Conservation (phyloP, 257 asterid species). For the Osmanthus fragrans region DNA sequence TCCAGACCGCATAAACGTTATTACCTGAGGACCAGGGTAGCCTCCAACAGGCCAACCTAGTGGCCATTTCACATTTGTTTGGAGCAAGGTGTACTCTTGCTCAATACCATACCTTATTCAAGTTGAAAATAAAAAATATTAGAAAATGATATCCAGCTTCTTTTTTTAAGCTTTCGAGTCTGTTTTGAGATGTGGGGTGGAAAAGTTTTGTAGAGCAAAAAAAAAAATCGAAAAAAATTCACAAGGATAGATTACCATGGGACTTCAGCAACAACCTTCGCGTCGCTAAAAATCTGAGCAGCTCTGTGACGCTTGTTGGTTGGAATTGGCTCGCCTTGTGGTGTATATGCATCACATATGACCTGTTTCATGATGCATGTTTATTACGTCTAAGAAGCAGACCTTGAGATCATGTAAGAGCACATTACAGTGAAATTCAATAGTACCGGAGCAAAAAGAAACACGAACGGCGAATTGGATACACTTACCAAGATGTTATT, state of each 20-base stretch:
- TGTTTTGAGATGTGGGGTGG: not conserved
- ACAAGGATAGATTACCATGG: constrained; percentile 65
- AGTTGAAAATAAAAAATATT: constrained; percentile 5
- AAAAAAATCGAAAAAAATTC: not conserved
- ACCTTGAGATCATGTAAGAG: not conserved
- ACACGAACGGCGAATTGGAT: constrained; percentile 1
- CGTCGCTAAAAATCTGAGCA: constrained; percentile 81
- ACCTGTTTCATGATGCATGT: constrained; percentile 51
- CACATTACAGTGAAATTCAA: not conserved
- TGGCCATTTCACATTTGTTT: constrained; percentile 82
- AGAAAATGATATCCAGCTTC: not conserved
- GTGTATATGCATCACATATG: constrained; percentile 89
- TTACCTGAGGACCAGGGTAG: constrained; percentile 98
- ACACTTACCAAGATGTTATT: constrained; percentile 86
- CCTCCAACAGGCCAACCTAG: constrained; percentile 98
- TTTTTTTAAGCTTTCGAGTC: not conserved
- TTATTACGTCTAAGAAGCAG: not conserved
- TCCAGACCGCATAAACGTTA: not conserved
- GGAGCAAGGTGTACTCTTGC: constrained; percentile 94
- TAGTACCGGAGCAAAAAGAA: not conserved
- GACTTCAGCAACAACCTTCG: constrained; percentile 73
- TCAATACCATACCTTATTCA: constrained; percentile 84
- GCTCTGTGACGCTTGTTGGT: constrained; percentile 91
- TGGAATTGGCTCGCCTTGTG: constrained; percentile 95
- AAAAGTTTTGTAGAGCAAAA: not conserved